Evolutionary conservation across 2,329 filamentous ascomycete species (phyloP), one percentile per base, ranked within the genome.

Genomic region (Epichloe coenophiala): DNA sequence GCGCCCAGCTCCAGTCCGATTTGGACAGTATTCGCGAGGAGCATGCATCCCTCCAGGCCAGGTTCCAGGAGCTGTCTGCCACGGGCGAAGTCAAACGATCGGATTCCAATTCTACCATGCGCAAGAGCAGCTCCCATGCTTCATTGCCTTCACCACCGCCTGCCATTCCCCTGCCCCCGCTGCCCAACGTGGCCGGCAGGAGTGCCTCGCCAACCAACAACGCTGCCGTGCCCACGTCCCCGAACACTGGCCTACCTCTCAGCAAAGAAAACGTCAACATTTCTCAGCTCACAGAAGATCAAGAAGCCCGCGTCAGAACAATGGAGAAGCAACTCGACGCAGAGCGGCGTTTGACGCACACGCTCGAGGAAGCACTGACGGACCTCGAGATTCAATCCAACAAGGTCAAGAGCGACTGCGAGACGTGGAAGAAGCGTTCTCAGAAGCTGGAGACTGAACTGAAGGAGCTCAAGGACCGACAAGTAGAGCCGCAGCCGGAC

Each of bases 301-400:
- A 96, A 65, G 93, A 98, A 65, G 86, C 88, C 42, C 89, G 90
- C 56, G 94, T 98, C 63, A 84, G 86, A 53, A 94, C 88, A 6
- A 95, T 98, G 55, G 91, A 98, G 74, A 97, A 96, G 73, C 89
- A 97, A 63, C 78, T 98, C 23, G 85, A 86, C 57, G 93, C 93
- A 3, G 93, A 98, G 74, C 95, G 95, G 65, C 91, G 97, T 66
- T 82, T 98, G 53, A 98, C 91, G 0, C 84, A 88, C 45, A 97
- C 91, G 2, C 78, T 98, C 39, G 93, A 98, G 67, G 91, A 97
- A 69, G 93, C 93, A 6, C 80, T 98, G 33, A 91, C 88, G 2
- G 93, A 98, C 61, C 80, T 98, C 38, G 93, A 98, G 69, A 80
- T 81, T 51, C 89, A 94, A 59, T 89, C 86, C 61, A 94, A 91